Evolutionary conservation across 352 stramenopile species (phyloP).

Genomic region (Pythium folliculosum): DNA sequence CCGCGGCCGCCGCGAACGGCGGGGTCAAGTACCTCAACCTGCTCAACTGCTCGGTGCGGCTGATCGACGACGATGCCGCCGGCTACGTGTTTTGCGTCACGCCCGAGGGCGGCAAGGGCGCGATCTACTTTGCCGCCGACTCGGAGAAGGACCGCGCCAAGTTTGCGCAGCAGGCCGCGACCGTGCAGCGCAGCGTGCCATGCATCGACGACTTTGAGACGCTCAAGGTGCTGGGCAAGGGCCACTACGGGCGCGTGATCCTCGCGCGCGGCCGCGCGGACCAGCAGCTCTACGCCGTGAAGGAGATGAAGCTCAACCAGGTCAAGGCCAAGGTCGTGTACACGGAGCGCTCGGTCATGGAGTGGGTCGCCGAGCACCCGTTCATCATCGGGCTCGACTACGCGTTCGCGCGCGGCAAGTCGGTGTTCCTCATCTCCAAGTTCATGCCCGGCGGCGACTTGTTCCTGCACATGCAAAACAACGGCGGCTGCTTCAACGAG

Average conservation of each 20-base stretch:
- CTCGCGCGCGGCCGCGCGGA: conserved; percentile 45
- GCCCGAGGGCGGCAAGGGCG: conserved; percentile 62
- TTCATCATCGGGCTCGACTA: conserved; percentile 98
- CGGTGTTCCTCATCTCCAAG: conserved; percentile 97
- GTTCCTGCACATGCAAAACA: conserved; percentile 89
- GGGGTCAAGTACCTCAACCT: conserved; percentile 81
- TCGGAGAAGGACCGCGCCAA: conserved; percentile 85
- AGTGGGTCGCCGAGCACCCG: conserved; percentile 89
- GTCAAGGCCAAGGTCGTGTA: conserved; percentile 88
- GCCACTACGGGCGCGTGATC: conserved; percentile 86
- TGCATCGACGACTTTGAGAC: conserved; percentile 76
- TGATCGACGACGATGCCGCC: conserved; percentile 72
- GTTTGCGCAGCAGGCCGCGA: conserved; percentile 57
- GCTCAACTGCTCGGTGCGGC: conserved; percentile 69
- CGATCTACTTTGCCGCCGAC: conserved; percentile 78
- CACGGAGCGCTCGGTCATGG: conserved; percentile 81
- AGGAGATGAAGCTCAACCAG: conserved; percentile 90
- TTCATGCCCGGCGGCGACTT: conserved; percentile 98
- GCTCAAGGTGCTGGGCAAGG: conserved; percentile 79
- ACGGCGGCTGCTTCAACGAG: conserved; percentile 77
- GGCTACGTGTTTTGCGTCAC: conserved; percentile 80
- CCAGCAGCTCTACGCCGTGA: conserved; percentile 77
- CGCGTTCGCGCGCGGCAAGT: conserved; percentile 94
- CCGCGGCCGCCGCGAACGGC: conserved; percentile 6
- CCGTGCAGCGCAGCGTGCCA: conserved; percentile 54